phyloP scores from a whole-genome alignment of 139 green algal species.

The Zygnema circumcarinatum region DNA sequence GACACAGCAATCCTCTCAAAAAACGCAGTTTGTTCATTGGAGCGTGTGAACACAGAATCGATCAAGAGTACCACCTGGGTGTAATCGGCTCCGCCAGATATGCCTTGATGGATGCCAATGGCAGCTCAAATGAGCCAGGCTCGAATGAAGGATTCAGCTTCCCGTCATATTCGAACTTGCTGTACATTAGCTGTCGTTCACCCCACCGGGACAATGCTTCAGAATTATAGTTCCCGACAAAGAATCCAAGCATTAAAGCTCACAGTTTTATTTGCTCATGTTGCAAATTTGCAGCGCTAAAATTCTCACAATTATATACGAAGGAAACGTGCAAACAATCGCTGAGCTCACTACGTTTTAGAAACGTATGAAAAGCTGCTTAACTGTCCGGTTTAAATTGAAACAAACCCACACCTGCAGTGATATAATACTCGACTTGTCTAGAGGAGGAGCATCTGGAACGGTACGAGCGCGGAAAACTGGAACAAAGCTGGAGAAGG shows the following conservation, averaged over 20 bases:
- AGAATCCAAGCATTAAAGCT: neutral
- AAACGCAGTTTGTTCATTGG: neutral
- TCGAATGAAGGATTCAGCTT: constrained; percentile 87
- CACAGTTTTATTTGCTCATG: constrained; percentile 4
- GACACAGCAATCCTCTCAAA: neutral
- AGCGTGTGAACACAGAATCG: neutral
- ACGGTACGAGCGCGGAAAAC: constrained; percentile 79
- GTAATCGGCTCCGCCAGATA: constrained; percentile 52
- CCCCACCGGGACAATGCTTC: constrained; percentile 6
- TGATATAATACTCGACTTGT: constrained; percentile 69
- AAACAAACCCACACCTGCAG: constrained; percentile 62
- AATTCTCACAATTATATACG: too few relatives aligned
- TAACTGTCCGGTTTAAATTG: too few relatives aligned
- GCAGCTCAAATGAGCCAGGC: constrained; percentile 80
- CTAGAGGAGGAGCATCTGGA: constrained; percentile 61
- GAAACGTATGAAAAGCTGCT: too few relatives aligned
- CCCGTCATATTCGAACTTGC: constrained; percentile 95
- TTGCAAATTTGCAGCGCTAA: constrained; percentile 4
- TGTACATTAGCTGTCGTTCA: constrained; percentile 81
- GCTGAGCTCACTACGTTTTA: too few relatives aligned
- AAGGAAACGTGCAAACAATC: too few relatives aligned
- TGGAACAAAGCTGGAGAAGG: constrained; percentile 82
- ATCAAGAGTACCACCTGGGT: constrained; percentile 22
- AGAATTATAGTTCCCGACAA: constrained; percentile 65
- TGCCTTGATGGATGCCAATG: constrained; percentile 42